A percentile compares a stretch with the other conserved stretches of the same genome.
These are phyloP conservation scores for Chlamydomonas sp. DNA, from an alignment of 139 green algal genomes.

Conservation along the genomic window DNA sequence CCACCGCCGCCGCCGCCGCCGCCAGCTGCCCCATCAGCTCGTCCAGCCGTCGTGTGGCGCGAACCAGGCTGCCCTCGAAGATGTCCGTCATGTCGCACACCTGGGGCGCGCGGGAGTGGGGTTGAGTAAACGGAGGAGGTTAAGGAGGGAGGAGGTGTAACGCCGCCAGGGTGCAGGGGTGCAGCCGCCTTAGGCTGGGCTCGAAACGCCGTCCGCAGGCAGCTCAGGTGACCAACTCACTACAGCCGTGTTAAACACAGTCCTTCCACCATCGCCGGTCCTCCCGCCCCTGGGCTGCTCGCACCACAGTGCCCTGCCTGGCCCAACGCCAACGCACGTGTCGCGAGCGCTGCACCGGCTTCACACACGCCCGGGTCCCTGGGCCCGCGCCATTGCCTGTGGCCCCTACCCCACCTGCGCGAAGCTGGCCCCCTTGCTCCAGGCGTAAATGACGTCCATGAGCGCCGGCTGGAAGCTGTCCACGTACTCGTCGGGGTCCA, in stretches of 20 bases:
- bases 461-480: constrained; percentile 77
- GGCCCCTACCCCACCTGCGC: constrained; percentile 39
- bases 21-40: constrained; percentile 93
- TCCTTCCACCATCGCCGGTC: too few species aligned
- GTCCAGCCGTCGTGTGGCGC: constrained; percentile 86
- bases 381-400: too few species aligned
- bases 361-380: too few species aligned
- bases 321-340: too few species aligned
- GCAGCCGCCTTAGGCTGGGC: too few species aligned
- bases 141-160: background rate
- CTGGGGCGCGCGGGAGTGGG: background rate
- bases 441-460: constrained; percentile 87
- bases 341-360: too few species aligned
- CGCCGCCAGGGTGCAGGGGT: too few species aligned
- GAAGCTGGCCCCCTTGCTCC: constrained; percentile 79
- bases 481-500: constrained; percentile 84
- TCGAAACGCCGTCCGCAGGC: too few species aligned
- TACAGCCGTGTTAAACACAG: too few species aligned
- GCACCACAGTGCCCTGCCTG: too few species aligned
- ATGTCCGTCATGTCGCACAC: constrained; percentile 75
- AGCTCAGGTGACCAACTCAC: too few species aligned
- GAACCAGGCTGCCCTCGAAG: constrained; percentile 95
- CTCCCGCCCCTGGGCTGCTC: too few species aligned
- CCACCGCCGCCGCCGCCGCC: constrained; percentile 75
- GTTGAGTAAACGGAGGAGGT: background rate